Conservation (phyloP, 2,329 filamentous ascomycete species). For the Stemphylium beticola region DNA sequence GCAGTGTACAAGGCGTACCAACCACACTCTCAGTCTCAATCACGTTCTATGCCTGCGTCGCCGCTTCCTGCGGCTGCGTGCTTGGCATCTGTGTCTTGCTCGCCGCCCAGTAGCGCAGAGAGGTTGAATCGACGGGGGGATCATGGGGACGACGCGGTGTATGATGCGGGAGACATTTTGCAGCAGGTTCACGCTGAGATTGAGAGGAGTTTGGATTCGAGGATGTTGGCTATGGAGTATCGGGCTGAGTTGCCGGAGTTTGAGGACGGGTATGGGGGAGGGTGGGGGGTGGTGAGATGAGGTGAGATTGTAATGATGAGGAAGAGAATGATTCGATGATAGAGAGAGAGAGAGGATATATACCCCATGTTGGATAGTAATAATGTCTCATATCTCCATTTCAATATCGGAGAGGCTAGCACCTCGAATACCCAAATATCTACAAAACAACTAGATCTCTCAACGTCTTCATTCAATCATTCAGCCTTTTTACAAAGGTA, state of each 20-base stretch:
- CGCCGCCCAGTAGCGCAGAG: not conserved
- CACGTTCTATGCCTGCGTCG: not conserved
- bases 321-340: not conserved
- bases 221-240: constrained; percentile 34
- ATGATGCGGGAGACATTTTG: too few species aligned
- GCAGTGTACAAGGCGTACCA: constrained; percentile 33
- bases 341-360: not conserved
- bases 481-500: constrained; percentile 60
- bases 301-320: not conserved
- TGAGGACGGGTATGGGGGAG: constrained; percentile 25
- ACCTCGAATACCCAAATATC: too few species aligned
- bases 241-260: constrained; percentile 27
- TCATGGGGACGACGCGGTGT: too few species aligned
- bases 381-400: too few species aligned
- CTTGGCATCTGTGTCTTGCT: not conserved
- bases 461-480: not conserved
- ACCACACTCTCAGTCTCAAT: not conserved
- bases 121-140: too few species aligned
- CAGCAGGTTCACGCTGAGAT: too few species aligned
- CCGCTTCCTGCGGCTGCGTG: not conserved
- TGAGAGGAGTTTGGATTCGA: constrained; percentile 16
- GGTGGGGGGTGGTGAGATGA: not conserved
- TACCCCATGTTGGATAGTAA: not conserved
- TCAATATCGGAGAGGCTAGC: too few species aligned
- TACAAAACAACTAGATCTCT: not conserved